Percentiles rank a stretch among this genome's conserved stretches.
Conservation (phyloP, 768 basidiomycete genomes). For the Imleria badia region DNA sequence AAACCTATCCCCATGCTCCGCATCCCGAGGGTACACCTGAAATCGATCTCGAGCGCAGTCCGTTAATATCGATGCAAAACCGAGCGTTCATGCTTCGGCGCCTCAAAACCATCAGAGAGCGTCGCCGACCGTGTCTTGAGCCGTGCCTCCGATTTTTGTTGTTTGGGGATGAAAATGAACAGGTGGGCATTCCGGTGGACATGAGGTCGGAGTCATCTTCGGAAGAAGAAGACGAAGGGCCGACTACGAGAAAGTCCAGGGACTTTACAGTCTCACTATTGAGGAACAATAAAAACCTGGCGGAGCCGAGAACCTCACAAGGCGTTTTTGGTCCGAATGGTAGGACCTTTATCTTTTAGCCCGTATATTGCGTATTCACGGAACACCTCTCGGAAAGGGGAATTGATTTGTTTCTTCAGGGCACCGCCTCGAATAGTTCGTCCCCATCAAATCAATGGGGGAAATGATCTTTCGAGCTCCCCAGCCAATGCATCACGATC, state of each 20-base stretch:
- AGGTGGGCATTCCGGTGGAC: slow-evolving; percentile 36
- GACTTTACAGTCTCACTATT: slow-evolving; percentile 55
- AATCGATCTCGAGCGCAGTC: slow-evolving; percentile 82
- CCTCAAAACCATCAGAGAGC: slow-evolving; percentile 68
- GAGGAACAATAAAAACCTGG: slow-evolving; percentile 71
- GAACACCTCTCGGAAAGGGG: slow-evolving; percentile 48
- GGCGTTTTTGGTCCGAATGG: slow-evolving; percentile 90
- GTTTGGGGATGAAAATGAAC: slow-evolving; percentile 62
- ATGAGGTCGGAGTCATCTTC: slow-evolving; percentile 64
- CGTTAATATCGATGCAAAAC: slow-evolving; percentile 73
- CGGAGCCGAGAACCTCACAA: slow-evolving; percentile 83
- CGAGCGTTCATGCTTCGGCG: slow-evolving; percentile 79
- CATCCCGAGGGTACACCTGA: slow-evolving; percentile 67
- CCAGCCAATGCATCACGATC: slow-evolving; percentile 33
- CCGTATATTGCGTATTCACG: not conserved
- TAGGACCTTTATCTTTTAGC: slow-evolving; percentile 29
- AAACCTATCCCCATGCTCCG: slow-evolving; percentile 65
- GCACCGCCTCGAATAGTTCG: slow-evolving; percentile 70
- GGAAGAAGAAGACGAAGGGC: slow-evolving; percentile 66
- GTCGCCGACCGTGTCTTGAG: slow-evolving; percentile 80
- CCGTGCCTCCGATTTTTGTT: slow-evolving; percentile 80
- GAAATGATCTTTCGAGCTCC: slow-evolving; percentile 46
- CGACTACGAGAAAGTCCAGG: slow-evolving; percentile 38
- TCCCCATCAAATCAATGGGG: slow-evolving; percentile 40
- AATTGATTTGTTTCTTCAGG: slow-evolving; percentile 85